Evolutionary conservation across 2,329 filamentous ascomycete genomes (phyloP).

Genomic region (Tolypocladium endophyticum): DNA sequence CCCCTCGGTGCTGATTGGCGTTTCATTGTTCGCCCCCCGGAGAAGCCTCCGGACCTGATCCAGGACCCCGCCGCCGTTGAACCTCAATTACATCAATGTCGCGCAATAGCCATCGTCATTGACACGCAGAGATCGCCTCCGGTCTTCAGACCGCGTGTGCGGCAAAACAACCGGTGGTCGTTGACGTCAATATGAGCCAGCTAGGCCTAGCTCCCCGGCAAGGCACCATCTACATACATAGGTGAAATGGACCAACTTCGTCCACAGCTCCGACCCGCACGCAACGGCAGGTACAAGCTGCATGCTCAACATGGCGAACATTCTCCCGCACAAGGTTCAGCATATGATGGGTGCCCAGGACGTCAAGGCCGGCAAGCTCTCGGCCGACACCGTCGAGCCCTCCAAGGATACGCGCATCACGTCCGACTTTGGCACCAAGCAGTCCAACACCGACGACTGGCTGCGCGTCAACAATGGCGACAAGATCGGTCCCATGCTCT

Average conservation of each 20-base stretch:
- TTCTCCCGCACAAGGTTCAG: not conserved
- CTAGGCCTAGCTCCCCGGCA: not conserved
- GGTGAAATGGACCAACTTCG: not conserved
- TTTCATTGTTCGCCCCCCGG: not conserved
- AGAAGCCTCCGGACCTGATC: not conserved
- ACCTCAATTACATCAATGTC: not conserved
- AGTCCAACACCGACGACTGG: slow-evolving; percentile 69
- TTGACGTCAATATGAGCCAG: not conserved
- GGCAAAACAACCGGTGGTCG: not conserved
- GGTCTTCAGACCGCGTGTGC: not conserved
- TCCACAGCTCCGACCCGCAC: no score
- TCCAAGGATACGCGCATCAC: slow-evolving; percentile 52
- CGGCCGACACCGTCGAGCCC: slow-evolving; percentile 46
- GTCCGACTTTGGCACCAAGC: slow-evolving; percentile 66
- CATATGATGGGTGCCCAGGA: slow-evolving; percentile 22
- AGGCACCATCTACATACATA: not conserved
- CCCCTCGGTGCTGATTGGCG: not conserved
- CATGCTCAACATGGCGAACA: not conserved
- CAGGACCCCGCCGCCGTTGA: not conserved
- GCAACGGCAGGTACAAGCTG: not conserved
- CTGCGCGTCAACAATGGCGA: slow-evolving; percentile 53
- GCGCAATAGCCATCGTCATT: not conserved
- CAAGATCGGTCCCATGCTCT: slow-evolving; percentile 52
- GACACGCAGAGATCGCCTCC: not conserved
- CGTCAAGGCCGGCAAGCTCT: slow-evolving; percentile 53